These are phyloP conservation scores for Globisporangium paroecandrum DNA, from an alignment of 352 stramenopile genomes.

Conservation along the genomic window DNA sequence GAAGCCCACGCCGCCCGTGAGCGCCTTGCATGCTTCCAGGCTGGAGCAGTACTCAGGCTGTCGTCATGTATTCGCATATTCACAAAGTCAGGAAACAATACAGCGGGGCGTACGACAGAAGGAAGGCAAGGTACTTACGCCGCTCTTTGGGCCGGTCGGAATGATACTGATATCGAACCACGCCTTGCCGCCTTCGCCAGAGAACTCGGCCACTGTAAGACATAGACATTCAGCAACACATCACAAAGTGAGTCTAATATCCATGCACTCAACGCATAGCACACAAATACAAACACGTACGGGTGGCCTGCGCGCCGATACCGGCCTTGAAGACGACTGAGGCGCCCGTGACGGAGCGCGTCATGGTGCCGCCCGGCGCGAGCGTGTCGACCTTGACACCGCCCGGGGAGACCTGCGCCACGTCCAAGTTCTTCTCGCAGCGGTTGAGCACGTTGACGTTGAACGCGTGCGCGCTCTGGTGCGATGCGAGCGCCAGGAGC, in stretches of 20 bases:
- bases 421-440: conserved; percentile 41
- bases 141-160: conserved; percentile 54
- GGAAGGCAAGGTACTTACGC: conserved; percentile 34
- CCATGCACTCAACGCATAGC: too few relatives aligned
- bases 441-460: conserved; percentile 59
- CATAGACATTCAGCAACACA: not conserved
- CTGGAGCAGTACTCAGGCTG: conserved; percentile 56
- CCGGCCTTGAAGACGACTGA: conserved; percentile 51
- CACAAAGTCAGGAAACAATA: not conserved
- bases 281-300: conserved; percentile 26
- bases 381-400: conserved; percentile 27
- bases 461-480: conserved; percentile 17
- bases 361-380: conserved; percentile 30
- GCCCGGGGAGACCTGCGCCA: conserved; percentile 35
- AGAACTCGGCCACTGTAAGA: conserved; percentile 61
- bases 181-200: conserved; percentile 36
- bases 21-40: conserved; percentile 50
- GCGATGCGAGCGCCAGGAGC: conserved; percentile 1
- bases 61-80: not conserved
- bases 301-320: conserved; percentile 43
- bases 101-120: too few relatives aligned
- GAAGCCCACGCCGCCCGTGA: conserved; percentile 59
- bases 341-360: conserved; percentile 24
- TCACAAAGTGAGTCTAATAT: too few relatives aligned
- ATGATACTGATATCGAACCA: conserved; percentile 83